A percentile compares a stretch with the other conserved stretches of the same genome.
These are phyloP conservation scores for Inonotus hispidus DNA, from an alignment of 1,284 basidiomycete species.

Conservation along the genomic window DNA sequence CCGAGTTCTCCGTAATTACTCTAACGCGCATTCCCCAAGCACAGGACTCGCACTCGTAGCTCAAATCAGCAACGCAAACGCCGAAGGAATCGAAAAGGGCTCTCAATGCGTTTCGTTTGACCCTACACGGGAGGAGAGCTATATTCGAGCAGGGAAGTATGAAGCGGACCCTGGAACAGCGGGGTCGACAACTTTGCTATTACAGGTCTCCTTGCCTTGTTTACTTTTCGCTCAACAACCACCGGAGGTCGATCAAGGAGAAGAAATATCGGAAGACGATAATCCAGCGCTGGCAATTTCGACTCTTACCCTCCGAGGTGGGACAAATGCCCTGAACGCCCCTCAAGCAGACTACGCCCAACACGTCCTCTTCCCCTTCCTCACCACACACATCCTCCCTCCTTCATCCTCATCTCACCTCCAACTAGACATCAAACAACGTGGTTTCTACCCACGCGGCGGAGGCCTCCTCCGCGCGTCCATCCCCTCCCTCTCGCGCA, in stretches of 20 bases:
- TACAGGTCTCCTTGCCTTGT: slow-evolving; percentile 66
- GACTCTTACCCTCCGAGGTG: slow-evolving; percentile 50
- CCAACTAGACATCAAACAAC: slow-evolving; percentile 39
- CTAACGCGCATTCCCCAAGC: not conserved
- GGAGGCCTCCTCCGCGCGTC: slow-evolving; percentile 52
- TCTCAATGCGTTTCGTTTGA: slow-evolving; percentile 48
- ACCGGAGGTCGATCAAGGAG: not conserved
- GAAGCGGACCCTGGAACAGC: slow-evolving; percentile 61
- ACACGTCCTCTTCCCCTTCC: slow-evolving; percentile 43
- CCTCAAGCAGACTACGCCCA: slow-evolving; percentile 69
- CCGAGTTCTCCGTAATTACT: not conserved
- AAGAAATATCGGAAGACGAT: not conserved
- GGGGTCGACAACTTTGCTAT: slow-evolving; percentile 60
- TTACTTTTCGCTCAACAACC: slow-evolving; percentile 44
- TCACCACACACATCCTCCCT: not conserved
- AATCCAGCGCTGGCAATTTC: not conserved
- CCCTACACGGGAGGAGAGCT: slow-evolving; percentile 34
- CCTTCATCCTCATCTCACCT: slow-evolving; percentile 12
- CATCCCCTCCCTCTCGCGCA: slow-evolving; percentile 31
- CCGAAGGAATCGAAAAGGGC: slow-evolving; percentile 44
- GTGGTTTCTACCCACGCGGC: slow-evolving; percentile 67
- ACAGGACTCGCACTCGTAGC: slow-evolving; percentile 59
- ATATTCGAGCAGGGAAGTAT: slow-evolving; percentile 40
- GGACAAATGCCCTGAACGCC: slow-evolving; percentile 62
- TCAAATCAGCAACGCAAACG: slow-evolving; percentile 46